These are phyloP conservation scores for Fraxinus ornus DNA, from an alignment of 305 asterid species.

Conservation along the genomic window DNA sequence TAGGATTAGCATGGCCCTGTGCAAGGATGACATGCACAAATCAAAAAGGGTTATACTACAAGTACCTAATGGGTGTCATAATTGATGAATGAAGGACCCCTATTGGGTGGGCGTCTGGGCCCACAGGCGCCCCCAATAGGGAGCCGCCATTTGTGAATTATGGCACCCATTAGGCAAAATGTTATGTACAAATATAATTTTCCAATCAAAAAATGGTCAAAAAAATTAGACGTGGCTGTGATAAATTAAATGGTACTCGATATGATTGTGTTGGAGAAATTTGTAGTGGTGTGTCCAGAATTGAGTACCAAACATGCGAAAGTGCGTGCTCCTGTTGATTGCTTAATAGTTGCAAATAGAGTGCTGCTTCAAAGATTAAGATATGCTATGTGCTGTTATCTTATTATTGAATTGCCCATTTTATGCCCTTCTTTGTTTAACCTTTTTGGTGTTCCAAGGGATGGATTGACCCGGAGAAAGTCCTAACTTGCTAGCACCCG, in stretches of 20 bases:
- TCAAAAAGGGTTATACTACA: too few relatives aligned
- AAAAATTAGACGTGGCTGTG: background rate
- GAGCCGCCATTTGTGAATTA: too few relatives aligned
- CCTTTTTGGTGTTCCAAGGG: background rate
- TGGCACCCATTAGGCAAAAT: too few relatives aligned
- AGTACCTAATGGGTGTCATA: too few relatives aligned
- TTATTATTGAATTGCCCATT: background rate
- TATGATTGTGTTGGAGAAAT: background rate
- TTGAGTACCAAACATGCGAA: background rate
- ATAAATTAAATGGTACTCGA: background rate
- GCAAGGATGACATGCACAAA: background rate
- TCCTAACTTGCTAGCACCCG: background rate
- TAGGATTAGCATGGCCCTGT: conserved; percentile 40
- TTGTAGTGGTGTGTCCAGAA: background rate
- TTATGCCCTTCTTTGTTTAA: background rate
- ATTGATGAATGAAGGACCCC: too few relatives aligned
- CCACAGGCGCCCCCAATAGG: too few relatives aligned
- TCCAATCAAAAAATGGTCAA: too few relatives aligned
- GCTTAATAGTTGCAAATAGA: background rate
- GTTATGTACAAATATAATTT: too few relatives aligned
- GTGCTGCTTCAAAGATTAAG: background rate
- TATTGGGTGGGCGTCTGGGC: too few relatives aligned
- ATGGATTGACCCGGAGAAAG: background rate
- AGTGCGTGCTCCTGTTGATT: background rate
- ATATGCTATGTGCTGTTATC: background rate